Base-by-base conservation (phyloP, 306 rosid species). In the Medicago arabica region DNA sequence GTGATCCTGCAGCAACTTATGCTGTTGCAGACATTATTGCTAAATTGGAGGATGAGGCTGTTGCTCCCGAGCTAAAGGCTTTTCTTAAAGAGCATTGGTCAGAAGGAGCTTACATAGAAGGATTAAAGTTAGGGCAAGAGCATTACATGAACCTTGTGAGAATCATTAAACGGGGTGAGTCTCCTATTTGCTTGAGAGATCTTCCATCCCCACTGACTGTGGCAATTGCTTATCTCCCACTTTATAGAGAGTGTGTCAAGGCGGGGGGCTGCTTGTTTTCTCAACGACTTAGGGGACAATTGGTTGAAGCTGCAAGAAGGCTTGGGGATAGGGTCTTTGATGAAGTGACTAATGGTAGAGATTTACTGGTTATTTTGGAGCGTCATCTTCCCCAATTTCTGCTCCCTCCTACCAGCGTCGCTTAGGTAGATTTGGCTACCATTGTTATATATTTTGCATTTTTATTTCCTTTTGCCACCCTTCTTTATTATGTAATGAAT, bases 61-160 rank as follows among this genome's bases (percentile, higher is more conserved):
- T 92, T 73, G 89, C 97, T 47, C 92, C 96, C 0, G 90, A 88
- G 76, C 85, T 92, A 8, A 90, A 80, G 82, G 78, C 78, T 64
- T 92, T 90, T 90, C 92, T 92, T 50, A 85, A 57, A 67, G 93
- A 85, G 80, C 87, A 88, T 66, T 92, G 97, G 97, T 92, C 97
- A 0, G 92, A 87, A 81, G 86, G 81, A 18, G 96, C 96, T 54
- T 90, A 82, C 84, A 40, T 80, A 76, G 86, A 81, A 36, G 97
- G 97, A 69, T 47, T 82, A 74, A 88, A 80, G 80, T 77, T 83
- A 71, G 97, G 91, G 61, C 86, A 78, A 81, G 90, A 90, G 75
- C 89, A 88, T 83, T 84, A 85, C 89, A 75, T 81, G 84, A 92
- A 90, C 82, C 79, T 92, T 43, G 66, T 78, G 78, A 90, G 89